phyloP scores from a whole-genome alignment of 2,329 filamentous ascomycete genomes.

The Pseudocercospora musae region DNA sequence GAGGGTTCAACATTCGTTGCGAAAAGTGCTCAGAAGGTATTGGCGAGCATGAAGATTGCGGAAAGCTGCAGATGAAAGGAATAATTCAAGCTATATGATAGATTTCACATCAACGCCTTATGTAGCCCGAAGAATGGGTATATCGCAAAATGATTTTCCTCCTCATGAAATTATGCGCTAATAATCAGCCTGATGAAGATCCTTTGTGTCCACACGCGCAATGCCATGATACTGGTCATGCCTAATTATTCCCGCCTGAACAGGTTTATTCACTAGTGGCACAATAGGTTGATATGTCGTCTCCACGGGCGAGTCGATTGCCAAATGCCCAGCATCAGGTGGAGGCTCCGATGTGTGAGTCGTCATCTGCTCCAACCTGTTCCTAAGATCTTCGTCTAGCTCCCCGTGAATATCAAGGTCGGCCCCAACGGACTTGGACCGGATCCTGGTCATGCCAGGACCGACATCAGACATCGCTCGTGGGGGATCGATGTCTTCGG shows the following conservation, averaged over 20 bases:
- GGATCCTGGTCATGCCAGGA: conserved; percentile 16
- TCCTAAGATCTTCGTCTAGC: conserved; percentile 14
- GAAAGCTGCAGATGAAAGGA: background rate
- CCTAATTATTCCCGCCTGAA: conserved; percentile 35
- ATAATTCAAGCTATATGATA: background rate
- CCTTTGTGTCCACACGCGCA: conserved; percentile 36
- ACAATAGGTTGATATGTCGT: conserved; percentile 15
- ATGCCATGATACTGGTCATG: conserved; percentile 44
- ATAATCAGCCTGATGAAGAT: conserved; percentile 33
- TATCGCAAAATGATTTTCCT: background rate
- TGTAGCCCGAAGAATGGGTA: background rate
- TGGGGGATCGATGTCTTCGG: conserved; percentile 22
- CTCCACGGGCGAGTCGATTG: conserved; percentile 29
- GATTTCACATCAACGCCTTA: background rate
- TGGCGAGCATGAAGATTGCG: background rate
- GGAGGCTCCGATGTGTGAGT: conserved; percentile 17
- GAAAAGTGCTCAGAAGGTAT: background rate
- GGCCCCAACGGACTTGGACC: conserved; percentile 24
- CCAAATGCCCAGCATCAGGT: conserved; percentile 4
- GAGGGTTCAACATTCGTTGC: conserved; percentile 25
- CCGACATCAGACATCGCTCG: conserved; percentile 32
- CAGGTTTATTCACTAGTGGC: conserved; percentile 28
- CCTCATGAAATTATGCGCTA: background rate
- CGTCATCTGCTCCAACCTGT: conserved; percentile 19
- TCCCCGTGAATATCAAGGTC: conserved; percentile 9